Conservation (phyloP, 1,284 basidiomycete genomes). For the Calocybe gambosa region DNA sequence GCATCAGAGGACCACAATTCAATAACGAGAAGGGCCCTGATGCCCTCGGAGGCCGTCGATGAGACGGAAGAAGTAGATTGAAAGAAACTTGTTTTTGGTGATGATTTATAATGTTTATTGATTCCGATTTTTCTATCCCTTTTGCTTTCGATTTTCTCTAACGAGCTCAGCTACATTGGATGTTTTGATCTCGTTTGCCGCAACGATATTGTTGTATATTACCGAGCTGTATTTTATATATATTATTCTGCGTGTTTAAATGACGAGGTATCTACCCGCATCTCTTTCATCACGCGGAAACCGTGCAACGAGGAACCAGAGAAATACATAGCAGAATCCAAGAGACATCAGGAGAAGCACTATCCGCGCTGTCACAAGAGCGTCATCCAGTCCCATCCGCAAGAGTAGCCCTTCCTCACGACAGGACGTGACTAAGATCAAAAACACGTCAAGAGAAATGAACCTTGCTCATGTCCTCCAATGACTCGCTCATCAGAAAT, state of each 20-base stretch:
- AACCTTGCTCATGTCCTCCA: slow-evolving; percentile 13
- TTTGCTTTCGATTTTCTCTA: slow-evolving; percentile 8
- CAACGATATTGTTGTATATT: slow-evolving; percentile 8
- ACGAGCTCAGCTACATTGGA: not conserved
- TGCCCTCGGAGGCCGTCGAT: slow-evolving; percentile 4
- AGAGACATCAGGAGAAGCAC: slow-evolving; percentile 50
- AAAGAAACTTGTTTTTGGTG: not conserved
- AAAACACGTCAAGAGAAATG: too few relatives aligned
- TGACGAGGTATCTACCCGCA: too few relatives aligned
- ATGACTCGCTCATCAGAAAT: slow-evolving; percentile 19
- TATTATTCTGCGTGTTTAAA: too few relatives aligned
- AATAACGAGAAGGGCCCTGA: slow-evolving; percentile 12
- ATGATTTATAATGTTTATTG: slow-evolving; percentile 14
- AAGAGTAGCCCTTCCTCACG: slow-evolving; percentile 27
- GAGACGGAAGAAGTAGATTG: slow-evolving; percentile 1
- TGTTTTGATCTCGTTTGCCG: not conserved
- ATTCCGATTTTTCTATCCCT: slow-evolving; percentile 16
- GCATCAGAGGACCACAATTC: slow-evolving; percentile 4
- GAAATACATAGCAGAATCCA: slow-evolving; percentile 58
- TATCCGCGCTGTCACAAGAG: slow-evolving; percentile 51
- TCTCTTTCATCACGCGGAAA: slow-evolving; percentile 43
- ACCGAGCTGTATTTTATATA: too few relatives aligned
- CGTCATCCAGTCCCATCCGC: slow-evolving; percentile 25
- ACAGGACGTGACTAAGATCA: slow-evolving; percentile 55
- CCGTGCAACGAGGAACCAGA: slow-evolving; percentile 59